Evolutionary conservation across 2,329 filamentous ascomycete genomes (phyloP).

Genomic region (Colletotrichum spaethianum): DNA sequence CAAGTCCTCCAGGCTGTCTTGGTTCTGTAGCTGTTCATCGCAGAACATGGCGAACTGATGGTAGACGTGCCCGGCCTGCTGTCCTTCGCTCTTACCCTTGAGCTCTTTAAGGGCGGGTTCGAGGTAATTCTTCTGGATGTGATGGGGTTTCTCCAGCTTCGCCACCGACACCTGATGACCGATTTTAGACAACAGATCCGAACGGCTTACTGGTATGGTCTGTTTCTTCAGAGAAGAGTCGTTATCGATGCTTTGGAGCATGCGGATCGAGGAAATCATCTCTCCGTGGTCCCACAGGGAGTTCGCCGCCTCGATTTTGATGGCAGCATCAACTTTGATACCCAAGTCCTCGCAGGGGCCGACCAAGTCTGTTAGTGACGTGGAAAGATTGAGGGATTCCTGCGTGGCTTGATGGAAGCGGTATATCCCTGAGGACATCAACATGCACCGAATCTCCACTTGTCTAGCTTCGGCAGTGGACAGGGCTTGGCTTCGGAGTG

Average conservation of each 20-base stretch:
- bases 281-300: constrained; percentile 97
- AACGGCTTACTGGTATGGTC: constrained; percentile 78
- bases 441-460: constrained; percentile 82
- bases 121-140: constrained; percentile 89
- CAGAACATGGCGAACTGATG: constrained; percentile 97
- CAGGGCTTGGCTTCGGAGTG: constrained; percentile 73
- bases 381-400: constrained; percentile 88
- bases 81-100: constrained; percentile 75
- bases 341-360: constrained; percentile 77
- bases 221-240: constrained; percentile 76
- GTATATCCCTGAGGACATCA: constrained; percentile 82
- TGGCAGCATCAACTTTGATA: constrained; percentile 81
- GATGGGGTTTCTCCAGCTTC: constrained; percentile 89
- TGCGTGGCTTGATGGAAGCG: constrained; percentile 86
- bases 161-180: constrained; percentile 92
- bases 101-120: constrained; percentile 87
- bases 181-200: constrained; percentile 88
- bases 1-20: constrained; percentile 87
- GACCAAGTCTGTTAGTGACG: constrained; percentile 85
- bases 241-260: constrained; percentile 82
- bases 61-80: constrained; percentile 88
- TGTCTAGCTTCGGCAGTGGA: constrained; percentile 75
- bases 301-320: constrained; percentile 87
- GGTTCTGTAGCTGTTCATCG: constrained; percentile 91
- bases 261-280: constrained; percentile 87